phyloP scores from a whole-genome alignment of 164 flowering plant species.

The Liquidambar formosana region DNA sequence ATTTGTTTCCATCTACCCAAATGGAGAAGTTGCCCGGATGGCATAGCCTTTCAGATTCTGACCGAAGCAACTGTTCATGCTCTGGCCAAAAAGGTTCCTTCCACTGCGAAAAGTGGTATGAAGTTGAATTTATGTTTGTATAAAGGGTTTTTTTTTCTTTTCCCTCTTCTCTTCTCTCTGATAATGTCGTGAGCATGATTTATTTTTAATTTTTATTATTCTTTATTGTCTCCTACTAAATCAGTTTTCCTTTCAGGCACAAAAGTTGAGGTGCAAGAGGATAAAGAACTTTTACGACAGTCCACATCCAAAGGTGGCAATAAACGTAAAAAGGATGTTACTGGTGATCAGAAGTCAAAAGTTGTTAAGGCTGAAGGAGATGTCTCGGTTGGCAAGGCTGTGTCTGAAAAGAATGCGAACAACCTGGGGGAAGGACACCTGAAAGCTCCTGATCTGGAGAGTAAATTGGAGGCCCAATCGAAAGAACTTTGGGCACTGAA shows the following conservation, averaged over 20 bases:
- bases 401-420: conserved; percentile 16
- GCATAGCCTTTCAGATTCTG: conserved; percentile 62
- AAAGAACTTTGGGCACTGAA: conserved; percentile 79
- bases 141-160: too few relatives aligned
- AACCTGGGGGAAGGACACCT: conserved; percentile 19
- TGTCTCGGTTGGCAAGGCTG: conserved; percentile 20
- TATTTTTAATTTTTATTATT: neutral
- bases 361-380: conserved; percentile 49
- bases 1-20: conserved; percentile 48
- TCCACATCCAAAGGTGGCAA: conserved; percentile 45
- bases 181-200: neutral
- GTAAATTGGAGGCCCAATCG: conserved; percentile 62
- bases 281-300: conserved; percentile 26
- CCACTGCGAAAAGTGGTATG: conserved; percentile 46
- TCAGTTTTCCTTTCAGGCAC: conserved; percentile 20
- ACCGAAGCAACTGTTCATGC: conserved; percentile 45
- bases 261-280: conserved; percentile 27
- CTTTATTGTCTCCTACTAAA: neutral
- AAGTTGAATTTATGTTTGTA: neutral
- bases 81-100: conserved; percentile 37
- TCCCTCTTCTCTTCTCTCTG: neutral
- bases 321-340: conserved; percentile 59
- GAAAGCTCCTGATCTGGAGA: conserved; percentile 35
- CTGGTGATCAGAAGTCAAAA: conserved; percentile 50
- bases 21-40: conserved; percentile 74